phyloP scores from a whole-genome alignment of 768 basidiomycete genomes.

The Phanerochaete carnosa region DNA sequence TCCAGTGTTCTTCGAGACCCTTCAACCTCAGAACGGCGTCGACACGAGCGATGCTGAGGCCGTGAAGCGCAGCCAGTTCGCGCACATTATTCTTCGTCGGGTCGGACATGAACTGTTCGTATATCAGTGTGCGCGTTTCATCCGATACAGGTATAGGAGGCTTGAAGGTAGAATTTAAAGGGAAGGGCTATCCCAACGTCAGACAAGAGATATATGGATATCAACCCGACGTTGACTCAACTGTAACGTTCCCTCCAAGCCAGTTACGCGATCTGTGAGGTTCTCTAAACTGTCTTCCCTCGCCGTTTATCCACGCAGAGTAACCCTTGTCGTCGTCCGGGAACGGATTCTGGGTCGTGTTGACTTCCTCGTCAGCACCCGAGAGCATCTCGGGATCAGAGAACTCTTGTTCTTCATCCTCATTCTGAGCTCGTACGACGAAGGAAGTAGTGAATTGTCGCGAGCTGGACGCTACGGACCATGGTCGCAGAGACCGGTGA shows the following conservation, averaged over 20 bases:
- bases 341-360: conserved; percentile 4
- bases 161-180: conserved; percentile 78
- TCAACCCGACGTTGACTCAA: conserved; percentile 18
- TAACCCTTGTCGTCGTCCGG: conserved; percentile 13
- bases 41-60: conserved; percentile 73
- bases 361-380: not conserved
- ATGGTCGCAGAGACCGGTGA: conserved; percentile 10
- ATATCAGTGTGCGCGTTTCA: conserved; percentile 51
- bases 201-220: conserved; percentile 20
- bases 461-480: conserved; percentile 7
- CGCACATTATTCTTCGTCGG: conserved; percentile 56
- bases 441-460: conserved; percentile 9
- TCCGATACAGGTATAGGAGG: conserved; percentile 79
- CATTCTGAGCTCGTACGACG: conserved; percentile 1
- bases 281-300: conserved; percentile 40
- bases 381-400: conserved; percentile 22
- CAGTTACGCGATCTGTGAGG: conserved; percentile 53
- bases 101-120: conserved; percentile 54
- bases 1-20: conserved; percentile 67
- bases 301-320: conserved; percentile 37
- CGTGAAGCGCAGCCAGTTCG: conserved; percentile 55
- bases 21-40: conserved; percentile 84
- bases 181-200: conserved; percentile 64
- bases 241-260: conserved; percentile 56
- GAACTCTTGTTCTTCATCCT: conserved; percentile 15